Evolutionary conservation across 192 early-diverging fungal species (phyloP).

Genomic region (Rhizophagus sp.): DNA sequence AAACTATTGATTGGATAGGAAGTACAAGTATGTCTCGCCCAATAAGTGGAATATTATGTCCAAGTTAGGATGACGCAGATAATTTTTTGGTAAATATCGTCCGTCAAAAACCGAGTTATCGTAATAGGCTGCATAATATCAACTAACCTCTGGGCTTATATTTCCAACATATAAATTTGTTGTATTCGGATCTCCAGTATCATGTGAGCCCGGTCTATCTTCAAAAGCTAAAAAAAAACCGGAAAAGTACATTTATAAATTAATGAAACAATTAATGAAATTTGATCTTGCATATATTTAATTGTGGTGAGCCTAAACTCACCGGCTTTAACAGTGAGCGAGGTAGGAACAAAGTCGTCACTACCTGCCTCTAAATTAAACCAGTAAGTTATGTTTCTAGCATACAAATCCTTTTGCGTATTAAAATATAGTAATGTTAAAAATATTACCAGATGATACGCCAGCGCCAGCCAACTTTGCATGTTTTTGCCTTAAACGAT

Average conservation of each 20-base stretch:
- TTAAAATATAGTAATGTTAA: not conserved
- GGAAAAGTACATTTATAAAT: not conserved
- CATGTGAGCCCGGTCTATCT: slow-evolving; percentile 57
- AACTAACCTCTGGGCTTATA: slow-evolving; percentile 58
- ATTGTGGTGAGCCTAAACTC: not conserved
- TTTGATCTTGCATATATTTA: not conserved
- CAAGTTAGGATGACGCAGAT: no score
- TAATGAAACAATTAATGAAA: not conserved
- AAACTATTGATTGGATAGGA: no score
- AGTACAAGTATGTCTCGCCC: no score
- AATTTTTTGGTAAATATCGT: no score
- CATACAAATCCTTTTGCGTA: not conserved
- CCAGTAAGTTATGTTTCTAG: not conserved
- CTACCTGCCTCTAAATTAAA: slow-evolving; percentile 14
- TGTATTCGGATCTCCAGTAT: slow-evolving; percentile 70
- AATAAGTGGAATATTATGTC: no score
- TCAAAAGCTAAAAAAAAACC: slow-evolving; percentile 34
- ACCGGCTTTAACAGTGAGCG: slow-evolving; percentile 33
- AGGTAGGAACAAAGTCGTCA: slow-evolving; percentile 15
- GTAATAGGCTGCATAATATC: no score
- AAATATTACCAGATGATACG: slow-evolving; percentile 15
- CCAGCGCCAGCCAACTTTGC: slow-evolving; percentile 36
- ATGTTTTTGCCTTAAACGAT: slow-evolving; percentile 44
- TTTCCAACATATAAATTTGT: slow-evolving; percentile 89
- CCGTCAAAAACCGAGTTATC: not conserved